Conservation (phyloP, 208 protist species). For the Crithidia mellificae region DNA sequence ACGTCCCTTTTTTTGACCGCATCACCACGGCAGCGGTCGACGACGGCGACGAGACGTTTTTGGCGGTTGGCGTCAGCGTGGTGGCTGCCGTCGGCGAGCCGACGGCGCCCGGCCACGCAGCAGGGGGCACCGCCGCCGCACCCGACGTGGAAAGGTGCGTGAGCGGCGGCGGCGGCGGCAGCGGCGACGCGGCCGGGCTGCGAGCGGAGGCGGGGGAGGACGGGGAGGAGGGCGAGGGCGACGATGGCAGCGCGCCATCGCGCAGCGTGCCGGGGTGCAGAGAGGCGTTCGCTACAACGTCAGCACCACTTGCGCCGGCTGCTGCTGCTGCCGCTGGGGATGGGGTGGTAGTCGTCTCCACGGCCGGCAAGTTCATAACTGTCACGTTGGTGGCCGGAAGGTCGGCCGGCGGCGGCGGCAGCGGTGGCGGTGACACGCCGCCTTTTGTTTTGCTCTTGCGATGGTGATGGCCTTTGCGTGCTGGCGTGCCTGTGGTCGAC, state of each 20-base stretch:
- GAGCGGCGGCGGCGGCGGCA: background rate
- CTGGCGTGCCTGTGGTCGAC: constrained; percentile 4
- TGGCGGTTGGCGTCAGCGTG: constrained; percentile 3
- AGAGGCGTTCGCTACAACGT: background rate
- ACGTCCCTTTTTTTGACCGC: constrained; percentile 9
- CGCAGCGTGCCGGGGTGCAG: background rate
- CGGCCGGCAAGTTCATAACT: constrained; percentile 1
- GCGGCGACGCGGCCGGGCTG: background rate
- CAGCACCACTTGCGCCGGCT: no score
- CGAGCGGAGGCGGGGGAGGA: no score
- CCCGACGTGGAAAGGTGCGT: background rate
- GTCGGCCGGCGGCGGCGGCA: constrained; percentile 15
- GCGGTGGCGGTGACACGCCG: background rate
- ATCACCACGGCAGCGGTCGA: constrained; percentile 13
- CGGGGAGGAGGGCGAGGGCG: no score
- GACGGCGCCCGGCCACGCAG: background rate
- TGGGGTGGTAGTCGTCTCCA: background rate
- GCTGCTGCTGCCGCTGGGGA: no score
- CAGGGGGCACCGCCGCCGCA: background rate
- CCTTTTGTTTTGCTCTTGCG: background rate
- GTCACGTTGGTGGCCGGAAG: constrained; percentile 20
- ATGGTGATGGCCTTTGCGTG: background rate
- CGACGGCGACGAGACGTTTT: background rate
- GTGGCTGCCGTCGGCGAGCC: background rate
- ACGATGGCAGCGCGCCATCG: background rate